Conservation (phyloP, 495 filamentous ascomycete species). For the Trichoderma reesei region DNA sequence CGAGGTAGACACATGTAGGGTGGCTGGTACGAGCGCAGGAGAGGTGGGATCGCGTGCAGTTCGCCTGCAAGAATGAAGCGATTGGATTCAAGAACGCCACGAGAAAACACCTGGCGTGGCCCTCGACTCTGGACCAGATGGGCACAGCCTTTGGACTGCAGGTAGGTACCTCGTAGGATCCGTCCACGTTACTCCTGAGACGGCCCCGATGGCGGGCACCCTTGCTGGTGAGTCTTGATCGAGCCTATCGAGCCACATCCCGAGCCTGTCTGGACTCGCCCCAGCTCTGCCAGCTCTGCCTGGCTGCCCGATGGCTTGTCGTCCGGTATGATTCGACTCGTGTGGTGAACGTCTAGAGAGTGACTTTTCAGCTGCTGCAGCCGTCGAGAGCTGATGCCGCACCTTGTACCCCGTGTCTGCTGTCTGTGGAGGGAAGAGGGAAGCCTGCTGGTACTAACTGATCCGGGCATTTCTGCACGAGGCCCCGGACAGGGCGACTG, state of each 20-base stretch:
- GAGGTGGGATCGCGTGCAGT: constrained; percentile 8
- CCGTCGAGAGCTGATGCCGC: too few relatives aligned
- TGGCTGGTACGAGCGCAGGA: constrained; percentile 2
- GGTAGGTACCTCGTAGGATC: not conserved
- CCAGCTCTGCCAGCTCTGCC: not conserved
- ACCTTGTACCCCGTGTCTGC: too few relatives aligned
- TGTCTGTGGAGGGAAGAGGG: too few relatives aligned
- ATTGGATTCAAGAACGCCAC: constrained; percentile 7
- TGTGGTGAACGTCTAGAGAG: too few relatives aligned
- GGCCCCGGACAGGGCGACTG: too few relatives aligned
- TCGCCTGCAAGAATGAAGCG: constrained; percentile 6
- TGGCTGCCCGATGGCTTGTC: not conserved
- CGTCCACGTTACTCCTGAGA: constrained; percentile 5
- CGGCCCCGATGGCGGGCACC: not conserved
- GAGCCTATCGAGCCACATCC: not conserved
- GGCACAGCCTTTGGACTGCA: not conserved
- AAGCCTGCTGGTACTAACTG: too few relatives aligned
- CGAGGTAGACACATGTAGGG: not conserved
- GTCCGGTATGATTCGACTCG: not conserved
- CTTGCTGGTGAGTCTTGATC: not conserved
- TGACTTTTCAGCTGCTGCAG: too few relatives aligned
- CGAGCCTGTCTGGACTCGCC: not conserved
- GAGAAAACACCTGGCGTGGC: not conserved
- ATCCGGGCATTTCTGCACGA: too few relatives aligned
- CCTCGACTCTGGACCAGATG: not conserved